Base-by-base conservation (phyloP, 75 land plant species). In the Sequoiadendron giganteum region DNA sequence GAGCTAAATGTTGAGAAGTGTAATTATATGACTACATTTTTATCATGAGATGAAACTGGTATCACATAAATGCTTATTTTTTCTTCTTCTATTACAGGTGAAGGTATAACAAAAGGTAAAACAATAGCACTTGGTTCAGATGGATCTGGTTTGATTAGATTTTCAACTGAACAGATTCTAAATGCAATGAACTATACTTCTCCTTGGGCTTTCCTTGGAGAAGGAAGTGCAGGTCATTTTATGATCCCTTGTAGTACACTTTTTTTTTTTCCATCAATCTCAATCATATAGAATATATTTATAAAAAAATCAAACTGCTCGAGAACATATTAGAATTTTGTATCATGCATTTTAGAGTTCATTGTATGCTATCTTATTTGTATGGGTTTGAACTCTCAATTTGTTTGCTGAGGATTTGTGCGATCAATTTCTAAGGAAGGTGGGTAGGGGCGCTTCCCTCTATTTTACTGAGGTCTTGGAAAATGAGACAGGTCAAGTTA, bases 171-270 rank as follows among this genome's bases (percentile, higher is more conserved):
- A 75, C 39, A 75, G 77, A 75, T 75, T 75, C 34, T 14, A 75
- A 75, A 34, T 75, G 77, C 77, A 75, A 75, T 75, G 77, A 75
- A 34, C 34, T 75, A 75, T 34, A 75, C 77, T 39, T 75, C 77
- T 75, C 77, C 77, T 3, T 34, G 77, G 34, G 77, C 77, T 75
- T 75, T 75, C 39, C 77, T 75, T 32, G 77, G 77, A 75, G 77
- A 75, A 75, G 77, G 77, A 75, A 75, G 77, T 34, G 34, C 77
- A 34, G 77, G 77, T 14, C 3, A 75, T 15, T 34, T 75, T 34
- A 13, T 75, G 0, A 10, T 3, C 3, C n/a, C 10, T 65, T 65
- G 70, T 5, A 0, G 8, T 65, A 25, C 7, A 55, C n/a, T 65
- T 25, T 21, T 65, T 48, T 8, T 25, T 61, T 36, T 36, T 36